A percentile compares a stretch with the other conserved stretches of the same genome.
Evolutionary conservation across 768 basidiomycete genomes (phyloP).

Genomic region (Collybia sp.): DNA sequence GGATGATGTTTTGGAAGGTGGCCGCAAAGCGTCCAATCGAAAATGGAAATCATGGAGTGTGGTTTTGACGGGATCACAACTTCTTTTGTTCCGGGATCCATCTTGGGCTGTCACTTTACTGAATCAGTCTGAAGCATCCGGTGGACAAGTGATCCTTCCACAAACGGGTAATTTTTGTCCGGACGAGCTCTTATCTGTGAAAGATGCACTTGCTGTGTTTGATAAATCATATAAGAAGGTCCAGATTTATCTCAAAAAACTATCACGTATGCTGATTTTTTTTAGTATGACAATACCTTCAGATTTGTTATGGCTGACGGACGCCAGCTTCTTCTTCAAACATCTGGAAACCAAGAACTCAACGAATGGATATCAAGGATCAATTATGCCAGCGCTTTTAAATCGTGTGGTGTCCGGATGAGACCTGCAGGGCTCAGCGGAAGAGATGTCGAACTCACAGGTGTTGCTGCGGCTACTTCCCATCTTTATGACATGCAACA

Average conservation of each 20-base stretch:
- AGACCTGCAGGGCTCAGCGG: constrained; percentile 66
- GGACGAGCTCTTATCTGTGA: constrained; percentile 81
- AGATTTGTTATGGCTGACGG: constrained; percentile 74
- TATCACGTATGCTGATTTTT: constrained; percentile 1
- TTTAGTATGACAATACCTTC: constrained; percentile 67
- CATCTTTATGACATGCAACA: constrained; percentile 68
- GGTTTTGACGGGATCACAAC: constrained; percentile 83
- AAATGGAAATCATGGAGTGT: constrained; percentile 91
- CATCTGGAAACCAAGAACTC: constrained; percentile 62
- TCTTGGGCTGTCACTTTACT: constrained; percentile 46
- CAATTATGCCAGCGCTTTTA: constrained; percentile 94
- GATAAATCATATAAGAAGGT: constrained; percentile 81
- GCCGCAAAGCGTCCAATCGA: constrained; percentile 67
- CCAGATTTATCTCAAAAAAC: constrained; percentile 10
- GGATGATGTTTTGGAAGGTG: constrained; percentile 71
- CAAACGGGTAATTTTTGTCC: constrained; percentile 55
- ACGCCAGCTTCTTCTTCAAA: constrained; percentile 79
- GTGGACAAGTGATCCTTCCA: constrained; percentile 30
- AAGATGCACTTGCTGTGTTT: constrained; percentile 73
- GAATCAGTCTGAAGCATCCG: constrained; percentile 31
- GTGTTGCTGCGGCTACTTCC: constrained; percentile 81
- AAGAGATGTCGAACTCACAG: constrained; percentile 71
- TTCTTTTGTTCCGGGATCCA: constrained; percentile 83
- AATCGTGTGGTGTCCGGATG: constrained; percentile 78
- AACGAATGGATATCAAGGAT: constrained; percentile 89